phyloP scores from a whole-genome alignment of 2,329 filamentous ascomycete genomes.

The Fusarium sp. region DNA sequence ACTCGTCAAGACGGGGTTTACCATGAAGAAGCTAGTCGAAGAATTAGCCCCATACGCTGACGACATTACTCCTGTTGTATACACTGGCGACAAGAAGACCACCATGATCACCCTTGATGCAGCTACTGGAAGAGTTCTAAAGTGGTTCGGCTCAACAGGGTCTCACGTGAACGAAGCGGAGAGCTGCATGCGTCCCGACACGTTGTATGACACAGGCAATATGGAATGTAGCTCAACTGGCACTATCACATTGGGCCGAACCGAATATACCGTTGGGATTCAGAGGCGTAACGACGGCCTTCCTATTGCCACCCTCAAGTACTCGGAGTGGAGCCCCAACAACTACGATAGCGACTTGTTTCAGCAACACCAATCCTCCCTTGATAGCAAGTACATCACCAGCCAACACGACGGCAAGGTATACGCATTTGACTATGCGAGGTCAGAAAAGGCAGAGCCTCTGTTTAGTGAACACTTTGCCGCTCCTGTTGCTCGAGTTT shows the following conservation, averaged over 20 bases:
- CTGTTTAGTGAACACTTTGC: conserved; percentile 75
- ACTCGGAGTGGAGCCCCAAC: conserved; percentile 95
- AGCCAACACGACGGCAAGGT: conserved; percentile 85
- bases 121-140: conserved; percentile 80
- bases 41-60: conserved; percentile 80
- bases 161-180: conserved; percentile 73
- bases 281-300: conserved; percentile 78
- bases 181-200: conserved; percentile 77
- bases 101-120: conserved; percentile 91
- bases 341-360: conserved; percentile 88
- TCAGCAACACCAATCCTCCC: conserved; percentile 79
- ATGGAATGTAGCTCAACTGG: conserved; percentile 83
- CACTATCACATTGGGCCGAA: conserved; percentile 83
- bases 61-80: conserved; percentile 80
- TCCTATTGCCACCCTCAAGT: conserved; percentile 87
- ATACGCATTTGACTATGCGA: conserved; percentile 78
- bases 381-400: conserved; percentile 90
- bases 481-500: conserved; percentile 85
- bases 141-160: conserved; percentile 82
- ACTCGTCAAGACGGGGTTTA: conserved; percentile 73
- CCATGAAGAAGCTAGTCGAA: conserved; percentile 89
- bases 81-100: conserved; percentile 91
- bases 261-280: conserved; percentile 90
- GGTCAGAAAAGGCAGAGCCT: conserved; percentile 59
- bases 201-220: conserved; percentile 70